phyloP scores from a whole-genome alignment of 208 protist species.

The Tetramitus jugosus region DNA sequence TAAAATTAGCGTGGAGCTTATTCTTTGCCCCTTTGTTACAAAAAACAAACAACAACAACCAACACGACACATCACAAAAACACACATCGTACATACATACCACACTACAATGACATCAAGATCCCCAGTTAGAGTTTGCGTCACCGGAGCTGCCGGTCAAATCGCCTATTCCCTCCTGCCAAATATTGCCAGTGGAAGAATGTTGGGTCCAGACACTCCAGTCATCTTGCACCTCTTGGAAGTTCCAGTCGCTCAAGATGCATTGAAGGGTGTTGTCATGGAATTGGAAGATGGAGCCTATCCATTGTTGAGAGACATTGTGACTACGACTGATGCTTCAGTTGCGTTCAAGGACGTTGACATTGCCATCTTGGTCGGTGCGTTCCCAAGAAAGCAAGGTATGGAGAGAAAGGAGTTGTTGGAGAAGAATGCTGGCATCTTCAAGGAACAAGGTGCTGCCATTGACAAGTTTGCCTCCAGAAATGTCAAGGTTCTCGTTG shows the following conservation, averaged over 20 bases:
- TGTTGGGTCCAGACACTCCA: constrained; percentile 71
- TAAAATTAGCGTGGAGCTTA: no score
- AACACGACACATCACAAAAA: no score
- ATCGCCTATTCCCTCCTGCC: constrained; percentile 84
- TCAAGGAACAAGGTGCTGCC: constrained; percentile 76
- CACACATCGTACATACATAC: no score
- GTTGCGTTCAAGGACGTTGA: constrained; percentile 71
- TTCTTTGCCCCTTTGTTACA: no score
- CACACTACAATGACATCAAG: no score
- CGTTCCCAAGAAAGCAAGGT: constrained; percentile 73
- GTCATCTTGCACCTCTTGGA: constrained; percentile 83
- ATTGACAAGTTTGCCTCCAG: constrained; percentile 69
- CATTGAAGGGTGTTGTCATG: constrained; percentile 70
- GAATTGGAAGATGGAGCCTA: constrained; percentile 85
- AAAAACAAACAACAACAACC: no score
- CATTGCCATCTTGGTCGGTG: constrained; percentile 67
- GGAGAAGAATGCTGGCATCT: constrained; percentile 83
- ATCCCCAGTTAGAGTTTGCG: constrained; percentile 49
- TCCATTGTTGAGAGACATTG: constrained; percentile 63
- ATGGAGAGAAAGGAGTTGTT: constrained; percentile 94
- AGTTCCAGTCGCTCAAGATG: constrained; percentile 53
- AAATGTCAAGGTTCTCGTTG: constrained; percentile 72
- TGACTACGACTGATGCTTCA: constrained; percentile 54
- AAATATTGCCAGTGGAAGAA: constrained; percentile 73
- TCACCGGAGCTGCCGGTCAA: constrained; percentile 91